phyloP scores from a whole-genome alignment of 2,329 filamentous ascomycete genomes.

The Pseudogymnoascus sp. region DNA sequence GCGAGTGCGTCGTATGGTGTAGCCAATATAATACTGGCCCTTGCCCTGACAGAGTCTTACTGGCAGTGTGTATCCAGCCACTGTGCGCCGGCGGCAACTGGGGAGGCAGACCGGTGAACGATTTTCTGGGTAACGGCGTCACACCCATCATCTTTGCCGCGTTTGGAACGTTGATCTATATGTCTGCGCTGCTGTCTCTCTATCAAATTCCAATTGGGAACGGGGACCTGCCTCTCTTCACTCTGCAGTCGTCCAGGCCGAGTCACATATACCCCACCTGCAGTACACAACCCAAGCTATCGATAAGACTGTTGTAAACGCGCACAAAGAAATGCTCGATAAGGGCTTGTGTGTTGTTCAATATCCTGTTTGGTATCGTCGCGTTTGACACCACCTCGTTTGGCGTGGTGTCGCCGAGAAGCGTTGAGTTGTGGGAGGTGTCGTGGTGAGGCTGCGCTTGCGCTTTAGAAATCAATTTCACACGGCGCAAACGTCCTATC shows the following conservation, averaged over 20 bases:
- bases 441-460: neutral
- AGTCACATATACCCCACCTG: slow-evolving; percentile 1
- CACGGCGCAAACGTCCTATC: neutral
- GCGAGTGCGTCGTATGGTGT: slow-evolving; percentile 5
- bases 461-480: neutral
- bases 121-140: neutral
- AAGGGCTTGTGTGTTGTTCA: neutral
- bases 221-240: neutral
- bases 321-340: neutral
- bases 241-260: slow-evolving; percentile 2
- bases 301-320: slow-evolving; percentile 1
- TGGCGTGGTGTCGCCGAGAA: neutral
- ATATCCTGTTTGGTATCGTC: neutral
- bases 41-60: neutral
- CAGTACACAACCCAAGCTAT: neutral
- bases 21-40: neutral
- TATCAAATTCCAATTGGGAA: neutral
- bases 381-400: slow-evolving; percentile 1
- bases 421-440: neutral
- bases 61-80: neutral
- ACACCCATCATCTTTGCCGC: neutral
- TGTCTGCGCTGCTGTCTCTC: neutral
- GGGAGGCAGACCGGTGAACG: neutral
- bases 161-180: slow-evolving; percentile 2
- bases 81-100: neutral